Percentiles rank a stretch among this genome's conserved stretches.
phyloP scores from a whole-genome alignment of 208 protist species.

The Endotrypanum monterogeii region DNA sequence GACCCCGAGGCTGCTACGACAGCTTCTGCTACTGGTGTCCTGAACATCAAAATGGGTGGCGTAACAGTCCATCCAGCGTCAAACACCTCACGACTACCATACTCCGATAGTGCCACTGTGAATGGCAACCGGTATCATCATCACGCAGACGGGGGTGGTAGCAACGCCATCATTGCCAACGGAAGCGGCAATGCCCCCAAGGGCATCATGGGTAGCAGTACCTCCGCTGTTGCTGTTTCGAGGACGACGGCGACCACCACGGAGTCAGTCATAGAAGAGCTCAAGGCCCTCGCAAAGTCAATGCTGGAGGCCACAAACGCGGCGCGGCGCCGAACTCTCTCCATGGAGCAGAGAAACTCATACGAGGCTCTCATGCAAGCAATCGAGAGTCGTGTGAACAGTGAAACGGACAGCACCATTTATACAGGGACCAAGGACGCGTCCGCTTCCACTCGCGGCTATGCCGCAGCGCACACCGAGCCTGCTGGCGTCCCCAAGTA shows the following conservation, averaged over 20 bases:
- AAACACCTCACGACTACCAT: background rate
- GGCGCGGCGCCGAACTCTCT: slow-evolving; percentile 52
- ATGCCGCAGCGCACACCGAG: background rate
- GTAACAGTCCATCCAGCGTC: background rate
- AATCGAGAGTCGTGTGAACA: slow-evolving; percentile 42
- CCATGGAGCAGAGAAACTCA: slow-evolving; percentile 52
- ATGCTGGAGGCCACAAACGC: slow-evolving; percentile 86
- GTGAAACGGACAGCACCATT: background rate
- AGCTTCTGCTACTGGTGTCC: background rate
- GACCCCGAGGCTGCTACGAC: background rate
- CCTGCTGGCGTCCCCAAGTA: slow-evolving; percentile 4
- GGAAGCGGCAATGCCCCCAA: background rate
- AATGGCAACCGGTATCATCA: background rate
- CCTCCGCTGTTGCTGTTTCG: slow-evolving; percentile 1
- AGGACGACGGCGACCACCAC: too few relatives aligned
- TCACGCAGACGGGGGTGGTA: background rate
- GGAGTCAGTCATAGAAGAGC: slow-evolving; percentile 82
- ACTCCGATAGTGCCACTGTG: background rate
- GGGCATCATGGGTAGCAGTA: background rate
- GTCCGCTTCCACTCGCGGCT: background rate
- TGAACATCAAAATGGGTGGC: background rate
- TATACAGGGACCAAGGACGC: background rate
- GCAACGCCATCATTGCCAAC: background rate
- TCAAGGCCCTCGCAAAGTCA: slow-evolving; percentile 78
- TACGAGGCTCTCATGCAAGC: slow-evolving; percentile 76